Conservation (phyloP, 164 flowering plant genomes). For the Vitis rotundifolia region DNA sequence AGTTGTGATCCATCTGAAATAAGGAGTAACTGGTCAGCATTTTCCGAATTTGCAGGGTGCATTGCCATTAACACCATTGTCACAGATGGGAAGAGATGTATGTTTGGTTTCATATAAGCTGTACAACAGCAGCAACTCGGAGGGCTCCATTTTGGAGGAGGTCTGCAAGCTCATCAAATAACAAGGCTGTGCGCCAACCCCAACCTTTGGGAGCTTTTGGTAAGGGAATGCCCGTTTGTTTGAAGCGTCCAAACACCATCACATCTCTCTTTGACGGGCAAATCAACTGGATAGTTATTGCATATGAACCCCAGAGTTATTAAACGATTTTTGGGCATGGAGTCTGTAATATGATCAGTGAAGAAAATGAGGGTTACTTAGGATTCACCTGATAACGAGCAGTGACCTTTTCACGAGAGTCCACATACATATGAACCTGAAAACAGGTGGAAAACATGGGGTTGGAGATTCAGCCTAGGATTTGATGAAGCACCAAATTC, state of each 20-base stretch:
- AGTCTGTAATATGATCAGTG: background rate
- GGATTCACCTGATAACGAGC: slow-evolving; percentile 89
- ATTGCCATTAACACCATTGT: background rate
- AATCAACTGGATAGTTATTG: slow-evolving; percentile 48
- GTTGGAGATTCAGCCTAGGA: background rate
- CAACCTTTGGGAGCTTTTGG: slow-evolving; percentile 99
- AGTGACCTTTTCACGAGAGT: slow-evolving; percentile 90
- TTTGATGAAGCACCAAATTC: background rate
- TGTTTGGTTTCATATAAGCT: slow-evolving; percentile 55
- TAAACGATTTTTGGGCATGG: background rate
- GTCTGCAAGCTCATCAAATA: slow-evolving; percentile 87
- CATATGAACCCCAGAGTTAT: background rate
- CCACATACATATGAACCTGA: slow-evolving; percentile 87
- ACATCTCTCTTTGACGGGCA: slow-evolving; percentile 97
- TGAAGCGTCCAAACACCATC: slow-evolving; percentile 87
- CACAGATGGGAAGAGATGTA: background rate
- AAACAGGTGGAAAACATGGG: slow-evolving; percentile 8
- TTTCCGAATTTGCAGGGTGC: background rate
- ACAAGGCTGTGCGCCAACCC: slow-evolving; percentile 96
- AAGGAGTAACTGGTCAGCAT: background rate
- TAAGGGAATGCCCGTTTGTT: slow-evolving; percentile 86
- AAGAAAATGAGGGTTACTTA: background rate
- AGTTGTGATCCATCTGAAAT: background rate
- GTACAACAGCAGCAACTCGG: slow-evolving; percentile 86
- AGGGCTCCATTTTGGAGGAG: slow-evolving; percentile 88